Evolutionary conservation across 768 basidiomycete species (phyloP).

Genomic region (Sporobolomyces pararoseus): DNA sequence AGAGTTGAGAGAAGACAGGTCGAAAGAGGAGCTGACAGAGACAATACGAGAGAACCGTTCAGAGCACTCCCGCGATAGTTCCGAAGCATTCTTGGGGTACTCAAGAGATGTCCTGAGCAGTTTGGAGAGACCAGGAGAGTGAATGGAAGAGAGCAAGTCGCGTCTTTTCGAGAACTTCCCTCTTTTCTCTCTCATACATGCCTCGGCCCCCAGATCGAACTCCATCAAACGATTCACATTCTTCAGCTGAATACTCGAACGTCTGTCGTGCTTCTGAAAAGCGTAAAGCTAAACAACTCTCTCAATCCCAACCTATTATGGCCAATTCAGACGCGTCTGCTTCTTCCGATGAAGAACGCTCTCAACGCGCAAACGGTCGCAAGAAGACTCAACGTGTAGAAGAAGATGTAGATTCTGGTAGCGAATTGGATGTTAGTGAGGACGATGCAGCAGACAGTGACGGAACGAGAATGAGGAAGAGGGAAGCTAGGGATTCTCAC

Average conservation of each 20-base stretch:
- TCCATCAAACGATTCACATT: not conserved
- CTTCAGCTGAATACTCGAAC: not conserved
- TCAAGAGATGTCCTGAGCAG: too few species aligned
- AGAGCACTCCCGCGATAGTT: too few species aligned
- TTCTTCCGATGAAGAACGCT: not conserved
- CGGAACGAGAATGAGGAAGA: not conserved
- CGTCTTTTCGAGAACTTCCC: too few species aligned
- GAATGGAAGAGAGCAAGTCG: too few species aligned
- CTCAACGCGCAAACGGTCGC: not conserved
- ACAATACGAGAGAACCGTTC: too few species aligned
- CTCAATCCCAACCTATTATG: not conserved
- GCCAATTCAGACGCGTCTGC: conserved; percentile 8
- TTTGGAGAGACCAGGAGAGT: too few species aligned
- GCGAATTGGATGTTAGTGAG: not conserved
- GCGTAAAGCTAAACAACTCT: not conserved
- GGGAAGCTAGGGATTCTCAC: not conserved
- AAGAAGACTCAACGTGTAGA: not conserved
- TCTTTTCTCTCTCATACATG: not conserved
- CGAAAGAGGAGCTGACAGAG: too few species aligned
- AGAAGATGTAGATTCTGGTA: not conserved
- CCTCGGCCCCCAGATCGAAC: not conserved
- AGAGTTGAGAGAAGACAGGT: too few species aligned
- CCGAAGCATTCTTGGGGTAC: too few species aligned
- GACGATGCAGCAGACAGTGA: conserved; percentile 9
- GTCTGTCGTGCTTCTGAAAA: not conserved